These are phyloP conservation scores for Trametes cubensis DNA, from an alignment of 768 basidiomycete genomes.

Conservation along the genomic window DNA sequence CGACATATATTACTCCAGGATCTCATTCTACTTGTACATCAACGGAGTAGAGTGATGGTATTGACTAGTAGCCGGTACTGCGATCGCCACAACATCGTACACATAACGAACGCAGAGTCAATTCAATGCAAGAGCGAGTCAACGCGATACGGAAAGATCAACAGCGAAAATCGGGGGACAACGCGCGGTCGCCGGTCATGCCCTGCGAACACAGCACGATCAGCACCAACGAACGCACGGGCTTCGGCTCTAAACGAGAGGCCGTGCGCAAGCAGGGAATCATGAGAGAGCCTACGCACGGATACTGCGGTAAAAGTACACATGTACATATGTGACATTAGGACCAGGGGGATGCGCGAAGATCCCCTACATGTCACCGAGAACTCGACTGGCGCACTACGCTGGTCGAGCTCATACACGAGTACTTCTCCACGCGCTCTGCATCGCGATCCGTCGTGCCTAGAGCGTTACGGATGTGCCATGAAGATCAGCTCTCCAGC, in stretches of 20 bases:
- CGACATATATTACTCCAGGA: conserved; percentile 2
- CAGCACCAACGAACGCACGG: background rate
- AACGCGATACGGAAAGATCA: conserved; percentile 1
- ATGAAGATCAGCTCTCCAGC: background rate
- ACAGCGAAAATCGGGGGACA: background rate
- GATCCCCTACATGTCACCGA: background rate
- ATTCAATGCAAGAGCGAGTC: conserved; percentile 3
- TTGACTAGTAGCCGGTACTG: conserved; percentile 8
- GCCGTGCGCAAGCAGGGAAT: background rate
- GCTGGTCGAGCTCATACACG: conserved; percentile 44
- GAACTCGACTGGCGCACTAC: background rate
- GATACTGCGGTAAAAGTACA: conserved; percentile 7
- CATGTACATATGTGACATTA: conserved; percentile 5
- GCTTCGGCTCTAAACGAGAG: no score
- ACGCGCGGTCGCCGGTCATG: background rate
- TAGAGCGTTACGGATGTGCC: conserved; percentile 35
- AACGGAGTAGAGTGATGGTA: conserved; percentile 13
- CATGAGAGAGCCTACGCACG: conserved; percentile 1
- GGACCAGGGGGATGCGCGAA: background rate
- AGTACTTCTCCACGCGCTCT: conserved; percentile 84
- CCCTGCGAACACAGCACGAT: conserved; percentile 1
- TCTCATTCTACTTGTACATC: conserved; percentile 12
- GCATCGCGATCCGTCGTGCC: conserved; percentile 86
- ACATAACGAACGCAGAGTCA: conserved; percentile 9
- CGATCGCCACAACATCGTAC: background rate